Percentiles rank a stretch among this genome's conserved stretches.
Conservation (phyloP, 2,329 filamentous ascomycete genomes). For the Xylaria sp. region DNA sequence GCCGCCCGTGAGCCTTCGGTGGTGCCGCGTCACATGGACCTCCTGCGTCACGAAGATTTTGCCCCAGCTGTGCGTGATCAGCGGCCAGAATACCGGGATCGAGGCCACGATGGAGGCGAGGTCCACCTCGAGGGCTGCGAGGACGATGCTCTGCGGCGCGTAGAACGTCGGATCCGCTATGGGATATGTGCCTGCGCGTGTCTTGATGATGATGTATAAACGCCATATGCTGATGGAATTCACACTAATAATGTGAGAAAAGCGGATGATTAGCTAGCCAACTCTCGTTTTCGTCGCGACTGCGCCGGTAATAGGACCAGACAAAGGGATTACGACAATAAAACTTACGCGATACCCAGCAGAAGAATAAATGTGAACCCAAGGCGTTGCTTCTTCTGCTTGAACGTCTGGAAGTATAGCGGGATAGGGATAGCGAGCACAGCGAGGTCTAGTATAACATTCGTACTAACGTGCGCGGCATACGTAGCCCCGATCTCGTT, state of each 20-base stretch:
- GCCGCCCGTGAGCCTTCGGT: conserved; percentile 35
- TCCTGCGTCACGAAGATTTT: conserved; percentile 46
- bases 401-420: conserved; percentile 37
- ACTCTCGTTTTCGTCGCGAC: too few species aligned
- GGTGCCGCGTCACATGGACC: conserved; percentile 41
- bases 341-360: conserved; percentile 42
- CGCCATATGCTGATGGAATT: conserved; percentile 43
- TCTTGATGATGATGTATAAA: conserved; percentile 39
- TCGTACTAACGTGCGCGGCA: conserved; percentile 39
- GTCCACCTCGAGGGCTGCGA: conserved; percentile 44
- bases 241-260: too few species aligned
- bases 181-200: conserved; percentile 42
- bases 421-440: conserved; percentile 42
- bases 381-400: conserved; percentile 39
- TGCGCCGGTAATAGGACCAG: too few species aligned
- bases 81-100: conserved; percentile 43
- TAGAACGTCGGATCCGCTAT: conserved; percentile 47
- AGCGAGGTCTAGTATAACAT: conserved; percentile 42
- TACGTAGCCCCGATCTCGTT: conserved; percentile 38
- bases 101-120: conserved; percentile 42
- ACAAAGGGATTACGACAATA: too few species aligned
- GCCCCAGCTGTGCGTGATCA: conserved; percentile 38
- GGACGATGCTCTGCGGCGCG: conserved; percentile 41
- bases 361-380: conserved; percentile 41
- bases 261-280: too few species aligned